Evolutionary conservation across 495 filamentous ascomycete species (phyloP).

Genomic region (Lasiosphaeria miniovina): DNA sequence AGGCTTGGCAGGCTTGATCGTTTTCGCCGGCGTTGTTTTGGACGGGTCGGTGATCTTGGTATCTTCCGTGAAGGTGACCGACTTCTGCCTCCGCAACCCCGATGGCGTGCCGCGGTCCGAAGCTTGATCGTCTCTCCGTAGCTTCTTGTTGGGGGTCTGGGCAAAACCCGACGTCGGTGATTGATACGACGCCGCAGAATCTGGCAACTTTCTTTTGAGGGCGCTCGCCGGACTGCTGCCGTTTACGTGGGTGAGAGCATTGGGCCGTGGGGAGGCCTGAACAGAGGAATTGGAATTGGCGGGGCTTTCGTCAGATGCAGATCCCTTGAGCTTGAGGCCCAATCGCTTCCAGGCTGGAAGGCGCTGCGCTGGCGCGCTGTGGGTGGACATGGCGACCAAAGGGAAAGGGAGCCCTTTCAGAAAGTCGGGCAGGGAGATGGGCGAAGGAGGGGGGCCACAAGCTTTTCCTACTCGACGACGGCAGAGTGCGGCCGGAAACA

Average conservation of each 20-base stretch:
- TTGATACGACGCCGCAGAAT: conserved; percentile 12
- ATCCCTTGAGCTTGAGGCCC: conserved; percentile 67
- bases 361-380: conserved; percentile 32
- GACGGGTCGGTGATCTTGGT: conserved; percentile 48
- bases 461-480: neutral
- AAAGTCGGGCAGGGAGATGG: neutral
- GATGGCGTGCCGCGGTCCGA: neutral
- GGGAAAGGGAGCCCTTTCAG: neutral
- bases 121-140: conserved; percentile 21
- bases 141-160: conserved; percentile 33
- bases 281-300: conserved; percentile 17
- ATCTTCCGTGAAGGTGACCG: conserved; percentile 73
- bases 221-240: conserved; percentile 28
- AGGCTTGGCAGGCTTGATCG: conserved; percentile 16
- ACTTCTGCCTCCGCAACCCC: conserved; percentile 51
- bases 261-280: conserved; percentile 10
- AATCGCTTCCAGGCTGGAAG: conserved; percentile 76
- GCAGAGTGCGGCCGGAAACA: conserved; percentile 5
- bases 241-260: conserved; percentile 19
- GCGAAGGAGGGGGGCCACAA: conserved; percentile 12
- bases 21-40: conserved; percentile 8
- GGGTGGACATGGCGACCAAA: conserved; percentile 33
- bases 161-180: neutral
- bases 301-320: conserved; percentile 46
- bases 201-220: conserved; percentile 34